Conservation (phyloP, 768 basidiomycete genomes). For the Naganishia vaughanmartiniae region DNA sequence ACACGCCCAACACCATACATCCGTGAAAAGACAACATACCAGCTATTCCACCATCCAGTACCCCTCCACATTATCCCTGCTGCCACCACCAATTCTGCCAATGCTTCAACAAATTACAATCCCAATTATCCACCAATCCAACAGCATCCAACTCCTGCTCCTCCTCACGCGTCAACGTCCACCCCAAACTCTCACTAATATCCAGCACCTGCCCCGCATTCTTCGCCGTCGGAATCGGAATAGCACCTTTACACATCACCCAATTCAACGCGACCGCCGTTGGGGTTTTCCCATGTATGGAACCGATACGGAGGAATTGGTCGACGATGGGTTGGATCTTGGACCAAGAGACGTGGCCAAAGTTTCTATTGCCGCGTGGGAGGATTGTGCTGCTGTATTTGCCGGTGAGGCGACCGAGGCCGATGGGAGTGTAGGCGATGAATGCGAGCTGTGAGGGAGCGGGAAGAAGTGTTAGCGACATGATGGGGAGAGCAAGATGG, state of each 20-base stretch:
- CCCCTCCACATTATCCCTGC: background rate
- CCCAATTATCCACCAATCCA: conserved; percentile 4
- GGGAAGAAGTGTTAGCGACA: background rate
- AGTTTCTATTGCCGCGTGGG: conserved; percentile 10
- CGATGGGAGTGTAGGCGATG: conserved; percentile 16
- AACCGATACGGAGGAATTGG: background rate
- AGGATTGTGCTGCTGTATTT: background rate
- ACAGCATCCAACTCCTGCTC: conserved; percentile 11
- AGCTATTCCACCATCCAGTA: too few relatives aligned
- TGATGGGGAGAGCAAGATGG: background rate
- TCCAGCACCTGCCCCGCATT: conserved; percentile 7
- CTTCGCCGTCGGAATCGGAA: conserved; percentile 9
- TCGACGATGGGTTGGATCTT: conserved; percentile 18
- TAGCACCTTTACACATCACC: conserved; percentile 10
- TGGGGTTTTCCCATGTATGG: background rate
- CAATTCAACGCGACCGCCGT: conserved; percentile 16
- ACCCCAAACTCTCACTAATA: background rate
- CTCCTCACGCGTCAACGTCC: background rate
- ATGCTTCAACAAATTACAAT: conserved; percentile 15
- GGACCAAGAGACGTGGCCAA: conserved; percentile 3
- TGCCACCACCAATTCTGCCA: conserved; percentile 24
- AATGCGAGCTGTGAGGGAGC: conserved; percentile 4
- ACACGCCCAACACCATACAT: too few relatives aligned
- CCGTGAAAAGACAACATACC: too few relatives aligned
- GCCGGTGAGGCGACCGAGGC: conserved; percentile 13